phyloP scores from a whole-genome alignment of 192 early-diverging fungal species.

The Coemansia sp. region DNA sequence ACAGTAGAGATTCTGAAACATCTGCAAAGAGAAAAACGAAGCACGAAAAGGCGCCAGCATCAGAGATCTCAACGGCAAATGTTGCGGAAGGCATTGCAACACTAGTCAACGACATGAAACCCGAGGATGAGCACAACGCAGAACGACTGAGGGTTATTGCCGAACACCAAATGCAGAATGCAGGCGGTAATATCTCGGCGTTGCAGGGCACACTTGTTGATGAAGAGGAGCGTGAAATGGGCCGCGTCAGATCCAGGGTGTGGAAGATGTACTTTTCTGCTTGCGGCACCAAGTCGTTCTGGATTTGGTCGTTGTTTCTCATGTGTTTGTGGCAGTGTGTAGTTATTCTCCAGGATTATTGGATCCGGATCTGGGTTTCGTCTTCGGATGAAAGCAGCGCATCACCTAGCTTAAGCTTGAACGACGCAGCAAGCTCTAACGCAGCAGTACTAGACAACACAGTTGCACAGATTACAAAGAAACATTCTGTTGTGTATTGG shows the following conservation, averaged over 20 bases:
- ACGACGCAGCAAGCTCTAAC: neutral
- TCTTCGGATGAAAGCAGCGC: slow-evolving; percentile 3
- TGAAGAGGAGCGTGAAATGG: slow-evolving; percentile 79
- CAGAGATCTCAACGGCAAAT: neutral
- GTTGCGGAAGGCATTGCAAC: neutral
- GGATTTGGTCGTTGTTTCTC: slow-evolving; percentile 54
- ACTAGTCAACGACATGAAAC: slow-evolving; percentile 1
- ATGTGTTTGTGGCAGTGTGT: slow-evolving; percentile 51
- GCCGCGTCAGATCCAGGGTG: slow-evolving; percentile 67
- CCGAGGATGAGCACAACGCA: slow-evolving; percentile 33
- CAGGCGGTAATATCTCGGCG: slow-evolving; percentile 13
- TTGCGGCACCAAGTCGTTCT: slow-evolving; percentile 63
- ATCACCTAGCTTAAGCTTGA: neutral
- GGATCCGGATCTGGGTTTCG: slow-evolving; percentile 64
- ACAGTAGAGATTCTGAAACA: neutral
- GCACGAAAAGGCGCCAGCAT: neutral
- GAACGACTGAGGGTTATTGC: slow-evolving; percentile 25
- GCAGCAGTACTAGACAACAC: neutral
- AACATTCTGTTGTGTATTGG: slow-evolving; percentile 61
- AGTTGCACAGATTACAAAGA: neutral
- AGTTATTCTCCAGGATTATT: slow-evolving; percentile 62
- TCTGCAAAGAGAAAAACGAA: neutral
- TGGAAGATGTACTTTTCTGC: slow-evolving; percentile 76
- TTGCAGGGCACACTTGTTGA: slow-evolving; percentile 66
- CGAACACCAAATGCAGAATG: slow-evolving; percentile 36